Base-by-base conservation (phyloP, 2,329 filamentous ascomycete genomes). In the Tolypocladium guangdongense region DNA sequence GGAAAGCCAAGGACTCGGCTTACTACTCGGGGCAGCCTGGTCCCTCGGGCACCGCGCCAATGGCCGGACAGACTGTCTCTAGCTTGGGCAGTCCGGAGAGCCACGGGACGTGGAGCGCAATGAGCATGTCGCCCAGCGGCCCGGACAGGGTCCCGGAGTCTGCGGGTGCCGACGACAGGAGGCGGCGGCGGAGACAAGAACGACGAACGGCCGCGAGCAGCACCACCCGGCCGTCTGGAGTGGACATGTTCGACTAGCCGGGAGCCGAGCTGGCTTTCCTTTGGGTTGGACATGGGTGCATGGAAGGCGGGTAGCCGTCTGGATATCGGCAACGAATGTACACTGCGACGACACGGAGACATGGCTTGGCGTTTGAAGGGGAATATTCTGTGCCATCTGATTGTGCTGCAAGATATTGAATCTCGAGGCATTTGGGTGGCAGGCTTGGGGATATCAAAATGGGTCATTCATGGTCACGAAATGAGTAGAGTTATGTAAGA, bases 1-100 rank as follows among this genome's bases (percentile, higher is more conserved):
- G 74, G 60, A 70, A 66, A 12, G 65, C 67, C 2, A 84, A 83
- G 60, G 82, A 85, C 61, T 82, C 79, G 46, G 78, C 79, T 10
- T 84, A 84, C 60, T 84, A 82, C 61, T 81, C 79, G 3, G 78
- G 78, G n/a, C 64, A 70, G 55, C 68, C 74, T 2, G 70, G 72
- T 3, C 72, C 72, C 18, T 70, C 73, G n/a, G 73, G 71, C 8
- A 68, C 72, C 2, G 64, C 68, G 18, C 69, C 69, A 1, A 68
- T 67, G 3, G 67, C 66, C 36, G 63, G 59, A 4, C 64, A 66
- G 51, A 77, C 77, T 4, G 67, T 76, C 43, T 78, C 78, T 48
- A 78, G 73, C 56, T 57, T 74, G 47, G 73, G 66, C 52, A 77
- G 71, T 54, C 60, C 74, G 16, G 76, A 68, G 43, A 78, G 75